These are phyloP conservation scores for Pouteria glomerata DNA, from an alignment of 148 eudicot species.

Conservation along the genomic window DNA sequence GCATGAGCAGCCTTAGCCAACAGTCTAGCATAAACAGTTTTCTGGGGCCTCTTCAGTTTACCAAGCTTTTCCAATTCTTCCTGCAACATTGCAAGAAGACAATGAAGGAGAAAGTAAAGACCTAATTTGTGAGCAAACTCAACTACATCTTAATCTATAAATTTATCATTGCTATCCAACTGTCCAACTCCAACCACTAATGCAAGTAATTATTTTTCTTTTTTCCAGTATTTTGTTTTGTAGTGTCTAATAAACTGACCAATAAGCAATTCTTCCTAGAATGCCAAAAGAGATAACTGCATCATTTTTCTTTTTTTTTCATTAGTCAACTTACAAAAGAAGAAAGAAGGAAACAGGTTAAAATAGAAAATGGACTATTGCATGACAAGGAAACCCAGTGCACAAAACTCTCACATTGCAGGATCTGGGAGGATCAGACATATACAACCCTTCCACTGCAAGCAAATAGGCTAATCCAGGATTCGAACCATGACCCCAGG, in stretches of 20 bases:
- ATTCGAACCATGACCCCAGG: no score
- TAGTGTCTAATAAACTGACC: background rate
- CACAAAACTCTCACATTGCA: no score
- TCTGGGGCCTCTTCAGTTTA: constrained; percentile 75
- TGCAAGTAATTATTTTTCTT: background rate
- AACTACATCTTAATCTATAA: background rate
- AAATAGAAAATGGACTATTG: background rate
- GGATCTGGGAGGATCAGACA: no score
- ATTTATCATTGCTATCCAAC: background rate
- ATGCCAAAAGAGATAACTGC: background rate
- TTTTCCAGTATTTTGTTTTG: background rate
- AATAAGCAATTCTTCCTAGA: no score
- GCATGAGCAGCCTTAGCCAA: constrained; percentile 93
- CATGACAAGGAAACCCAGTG: background rate
- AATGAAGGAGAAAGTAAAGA: background rate
- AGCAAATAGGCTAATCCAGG: no score
- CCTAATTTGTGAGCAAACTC: background rate
- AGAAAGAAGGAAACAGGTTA: background rate
- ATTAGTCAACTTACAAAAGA: background rate
- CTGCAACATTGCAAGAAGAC: constrained; percentile 38
- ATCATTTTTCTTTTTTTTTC: no score
- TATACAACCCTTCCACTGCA: no score
- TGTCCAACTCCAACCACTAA: background rate
- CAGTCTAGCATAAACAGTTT: constrained; percentile 76
- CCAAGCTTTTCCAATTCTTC: constrained; percentile 59